These are phyloP conservation scores for Fragilaria crotonensis DNA, from an alignment of 108 stramenopile genomes.

Conservation along the genomic window DNA sequence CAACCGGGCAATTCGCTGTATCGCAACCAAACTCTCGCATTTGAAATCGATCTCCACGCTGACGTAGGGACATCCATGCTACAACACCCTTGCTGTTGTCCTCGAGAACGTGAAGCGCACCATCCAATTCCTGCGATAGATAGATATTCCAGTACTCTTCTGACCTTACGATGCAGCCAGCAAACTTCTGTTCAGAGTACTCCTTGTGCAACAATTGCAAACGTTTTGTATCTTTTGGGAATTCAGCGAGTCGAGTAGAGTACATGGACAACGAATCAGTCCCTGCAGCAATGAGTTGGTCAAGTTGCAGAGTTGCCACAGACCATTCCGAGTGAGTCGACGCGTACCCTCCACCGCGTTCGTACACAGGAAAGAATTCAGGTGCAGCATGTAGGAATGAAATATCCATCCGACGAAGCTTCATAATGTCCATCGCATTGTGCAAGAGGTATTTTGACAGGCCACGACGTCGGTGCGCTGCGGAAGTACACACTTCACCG, in stretches of 20 bases:
- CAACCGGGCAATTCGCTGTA: too few species aligned
- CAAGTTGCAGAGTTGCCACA: constrained; percentile 12
- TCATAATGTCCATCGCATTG: constrained; percentile 58
- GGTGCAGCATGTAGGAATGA: constrained; percentile 65
- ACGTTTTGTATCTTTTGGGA: constrained; percentile 47
- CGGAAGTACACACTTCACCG: constrained; percentile 70
- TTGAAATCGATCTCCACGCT: constrained; percentile 42
- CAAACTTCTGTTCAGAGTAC: constrained; percentile 56
- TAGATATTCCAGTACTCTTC: constrained; percentile 63
- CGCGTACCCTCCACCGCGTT: constrained; percentile 37
- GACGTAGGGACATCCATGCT: constrained; percentile 53
- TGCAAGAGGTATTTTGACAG: constrained; percentile 45
- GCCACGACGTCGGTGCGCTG: constrained; percentile 44
- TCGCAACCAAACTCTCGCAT: constrained; percentile 65
- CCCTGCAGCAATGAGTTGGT: background rate
- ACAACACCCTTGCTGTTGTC: constrained; percentile 18
- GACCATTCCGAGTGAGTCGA: constrained; percentile 44
- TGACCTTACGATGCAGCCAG: constrained; percentile 48
- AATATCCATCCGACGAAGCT: constrained; percentile 27
- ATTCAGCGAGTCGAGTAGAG: constrained; percentile 43
- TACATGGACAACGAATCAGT: constrained; percentile 4
- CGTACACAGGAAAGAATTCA: constrained; percentile 54
- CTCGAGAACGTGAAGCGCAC: constrained; percentile 36
- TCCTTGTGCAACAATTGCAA: constrained; percentile 34
- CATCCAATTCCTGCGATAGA: constrained; percentile 45